Conservation (phyloP, 208 protist species). For the Acanthamoeba culbertsoni region DNA sequence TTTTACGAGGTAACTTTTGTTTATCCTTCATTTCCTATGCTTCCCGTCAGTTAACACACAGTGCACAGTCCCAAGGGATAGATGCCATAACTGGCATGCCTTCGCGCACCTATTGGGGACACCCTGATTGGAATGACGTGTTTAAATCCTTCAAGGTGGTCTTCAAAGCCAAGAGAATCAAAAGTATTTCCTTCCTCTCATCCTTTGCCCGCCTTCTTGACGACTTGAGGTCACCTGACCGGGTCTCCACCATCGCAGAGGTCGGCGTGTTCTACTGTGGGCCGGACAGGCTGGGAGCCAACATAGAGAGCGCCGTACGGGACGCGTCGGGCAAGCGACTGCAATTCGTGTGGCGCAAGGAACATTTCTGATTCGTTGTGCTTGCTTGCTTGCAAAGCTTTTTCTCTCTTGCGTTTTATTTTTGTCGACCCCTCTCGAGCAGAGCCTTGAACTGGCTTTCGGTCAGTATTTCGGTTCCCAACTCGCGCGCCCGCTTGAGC, state of each 20-base stretch:
- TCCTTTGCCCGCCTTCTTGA: neutral
- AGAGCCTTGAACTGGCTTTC: neutral
- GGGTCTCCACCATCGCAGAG: neutral
- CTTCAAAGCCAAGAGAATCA: neutral
- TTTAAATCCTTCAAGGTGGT: conserved; percentile 9
- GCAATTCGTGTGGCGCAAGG: neutral
- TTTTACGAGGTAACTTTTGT: neutral
- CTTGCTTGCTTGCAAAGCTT: too few species aligned
- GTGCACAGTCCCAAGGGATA: neutral
- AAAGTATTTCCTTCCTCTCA: neutral
- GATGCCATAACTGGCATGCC: neutral
- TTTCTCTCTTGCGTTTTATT: too few species aligned
- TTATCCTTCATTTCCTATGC: neutral
- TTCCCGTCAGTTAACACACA: too few species aligned
- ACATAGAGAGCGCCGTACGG: neutral
- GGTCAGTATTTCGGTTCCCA: neutral
- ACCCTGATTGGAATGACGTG: neutral
- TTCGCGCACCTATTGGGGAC: neutral
- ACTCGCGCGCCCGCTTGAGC: neutral
- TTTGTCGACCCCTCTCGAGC: too few species aligned
- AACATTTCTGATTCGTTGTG: too few species aligned
- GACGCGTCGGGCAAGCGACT: neutral
- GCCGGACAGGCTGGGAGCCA: neutral
- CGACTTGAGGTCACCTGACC: neutral
- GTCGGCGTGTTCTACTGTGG: conserved; percentile 27